Base-by-base conservation (phyloP, 345 rosid species). In the Acer yangbiense region DNA sequence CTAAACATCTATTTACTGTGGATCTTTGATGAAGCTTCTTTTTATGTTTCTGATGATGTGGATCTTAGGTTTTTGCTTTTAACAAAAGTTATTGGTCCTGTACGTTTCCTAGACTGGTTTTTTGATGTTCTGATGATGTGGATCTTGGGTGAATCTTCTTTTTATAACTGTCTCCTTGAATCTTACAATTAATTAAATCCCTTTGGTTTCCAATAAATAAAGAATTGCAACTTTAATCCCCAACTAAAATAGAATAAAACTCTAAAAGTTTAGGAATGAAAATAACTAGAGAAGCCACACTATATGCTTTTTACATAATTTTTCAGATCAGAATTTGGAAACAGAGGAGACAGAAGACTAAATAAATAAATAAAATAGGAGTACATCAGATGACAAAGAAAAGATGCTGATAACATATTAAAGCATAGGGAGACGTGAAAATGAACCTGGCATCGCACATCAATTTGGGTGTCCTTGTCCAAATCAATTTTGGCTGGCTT, bases 401-500 rank as follows among this genome's bases (percentile, higher is more conserved):
- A n/a, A 60, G 41, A 69, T 54, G 73, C 25, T 18, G 39, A 72
- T 29, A 68, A 76, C 14, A 79, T 13, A 27, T 6, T 21, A 12
- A 52, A 39, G 58, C 58, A 50, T 4, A 4, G 18, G 32, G 69
- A 60, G 73, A 77, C 44, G 54, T 52, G 54, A 80, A 64, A 12
- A 71, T 54, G 65, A 71, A 95, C 98, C 98, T 93, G 90, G 89
- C 99, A 96, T 82, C 91, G 90, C 76, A 96, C 98, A 72, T 92
- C 95, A 61, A 96, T 89, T 79, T 86, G 91, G 23, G 90, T 94
- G 76, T 90, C 90, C 79, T 89, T 95, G 79, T 96, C 98, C 85
- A 96, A 81, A 79, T 87, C 86, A 68, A 96, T 89, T 72, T 90
- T 93, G 5, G 95, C 87, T 23, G 93, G 94, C 84, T 90, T 94